Base-by-base conservation (phyloP, 371 early-diverging fungal species). In the Entomophthora muscae region DNA sequence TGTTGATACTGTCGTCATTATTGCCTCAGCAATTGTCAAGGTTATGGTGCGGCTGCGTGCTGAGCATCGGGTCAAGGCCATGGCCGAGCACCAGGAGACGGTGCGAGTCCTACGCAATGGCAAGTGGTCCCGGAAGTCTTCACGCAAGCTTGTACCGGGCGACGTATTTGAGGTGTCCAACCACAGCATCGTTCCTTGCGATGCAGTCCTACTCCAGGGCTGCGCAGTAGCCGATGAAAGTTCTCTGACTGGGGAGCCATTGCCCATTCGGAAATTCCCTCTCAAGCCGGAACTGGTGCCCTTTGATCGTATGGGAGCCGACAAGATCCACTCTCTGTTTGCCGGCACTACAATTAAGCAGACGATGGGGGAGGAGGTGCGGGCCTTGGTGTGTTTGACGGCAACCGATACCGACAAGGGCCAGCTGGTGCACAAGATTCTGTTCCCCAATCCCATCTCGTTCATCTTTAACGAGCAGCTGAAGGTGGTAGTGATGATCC, bases 331-430 rank as follows among this genome's bases (percentile, higher is more conserved):
- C 22, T 66, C 73, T 42, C 68, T 78, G 31, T 78, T 74, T 59
- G 64, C 73, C 33, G 78, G 78, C 61, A 78, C 78, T 0, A 77
- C 61, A 21, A 72, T 76, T 26, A 64, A 67, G 24, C 72, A 73
- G 42, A 61, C 66, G 10, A 66, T 31, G 23, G 32, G 52, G 3
- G n/a, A 24, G 0, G 22, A 61, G 21, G 76, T 77, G 7, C 67
- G 65, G 24, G 79, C 82, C 1, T 69, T 89, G 30, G 91, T 90
- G 0, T 66, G 78, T 42, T 74, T 72, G 56, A 93, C 90, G 3
- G 86, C 92, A 12, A 86, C 88, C 42, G 66, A 76, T 32, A 90
- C 92, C 0, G 78, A 85, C 42, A 86, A 87, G 67, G 95, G 95
- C 3, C 71, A 79, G 57, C 74, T 93, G 12, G 76, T 95, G 13